A percentile compares a stretch with the other conserved stretches of the same genome.
Conservation (phyloP, 2,329 filamentous ascomycete species). For the Diplocarpon rosae region DNA sequence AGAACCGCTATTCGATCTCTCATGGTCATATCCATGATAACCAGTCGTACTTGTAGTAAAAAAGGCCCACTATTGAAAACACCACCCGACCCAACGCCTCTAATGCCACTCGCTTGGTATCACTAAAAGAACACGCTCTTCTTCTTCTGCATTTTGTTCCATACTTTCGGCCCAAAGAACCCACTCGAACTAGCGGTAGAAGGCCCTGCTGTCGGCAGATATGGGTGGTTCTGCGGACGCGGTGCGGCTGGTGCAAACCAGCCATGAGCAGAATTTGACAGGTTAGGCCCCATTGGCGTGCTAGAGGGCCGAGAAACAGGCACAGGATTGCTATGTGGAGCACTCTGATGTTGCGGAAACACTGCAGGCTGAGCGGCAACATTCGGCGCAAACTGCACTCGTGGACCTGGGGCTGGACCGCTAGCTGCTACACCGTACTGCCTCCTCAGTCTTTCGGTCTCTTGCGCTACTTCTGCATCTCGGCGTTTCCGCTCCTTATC, state of each 20-base stretch:
- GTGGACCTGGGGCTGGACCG: constrained; percentile 6
- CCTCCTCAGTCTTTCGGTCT: constrained; percentile 69
- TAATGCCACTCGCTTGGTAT: constrained; percentile 1
- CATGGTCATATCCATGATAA: too few relatives aligned
- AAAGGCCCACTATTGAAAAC: neutral
- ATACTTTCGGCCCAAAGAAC: constrained; percentile 30
- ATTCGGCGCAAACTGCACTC: neutral
- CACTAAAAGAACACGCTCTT: constrained; percentile 21
- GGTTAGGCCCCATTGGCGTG: constrained; percentile 12
- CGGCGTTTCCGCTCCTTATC: constrained; percentile 46
- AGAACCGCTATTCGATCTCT: too few relatives aligned
- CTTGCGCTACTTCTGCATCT: constrained; percentile 55
- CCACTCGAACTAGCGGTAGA: constrained; percentile 33
- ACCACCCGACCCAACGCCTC: neutral
- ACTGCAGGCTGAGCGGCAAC: constrained; percentile 5
- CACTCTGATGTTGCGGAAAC: constrained; percentile 19
- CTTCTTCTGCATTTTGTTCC: constrained; percentile 27
- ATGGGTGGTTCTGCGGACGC: constrained; percentile 13
- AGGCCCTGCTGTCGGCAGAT: constrained; percentile 22
- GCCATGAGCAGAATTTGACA: neutral
- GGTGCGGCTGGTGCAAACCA: constrained; percentile 1
- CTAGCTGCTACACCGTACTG: constrained; percentile 43
- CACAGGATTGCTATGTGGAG: constrained; percentile 20
- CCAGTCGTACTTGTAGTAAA: too few relatives aligned
- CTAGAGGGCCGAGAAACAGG: constrained; percentile 22